phyloP scores from a whole-genome alignment of 768 basidiomycete genomes.

The Lepiota subincarnata region DNA sequence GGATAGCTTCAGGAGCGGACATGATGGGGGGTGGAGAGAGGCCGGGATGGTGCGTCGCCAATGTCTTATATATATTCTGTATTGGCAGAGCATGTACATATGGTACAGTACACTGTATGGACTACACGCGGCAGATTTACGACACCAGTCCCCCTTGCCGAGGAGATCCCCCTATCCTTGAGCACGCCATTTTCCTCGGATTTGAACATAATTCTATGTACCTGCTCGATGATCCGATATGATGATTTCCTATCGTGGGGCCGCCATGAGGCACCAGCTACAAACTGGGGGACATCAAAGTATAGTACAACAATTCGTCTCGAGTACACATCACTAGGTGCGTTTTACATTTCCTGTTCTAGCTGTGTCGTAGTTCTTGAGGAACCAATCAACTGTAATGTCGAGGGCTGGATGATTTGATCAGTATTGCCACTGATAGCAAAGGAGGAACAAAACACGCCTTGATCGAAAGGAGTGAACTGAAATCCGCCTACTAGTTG shows the following conservation, averaged over 20 bases:
- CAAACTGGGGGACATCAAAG: not conserved
- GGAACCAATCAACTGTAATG: slow-evolving; percentile 82
- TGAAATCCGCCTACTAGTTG: slow-evolving; percentile 74
- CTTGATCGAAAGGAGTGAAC: slow-evolving; percentile 89
- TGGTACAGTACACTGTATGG: not conserved
- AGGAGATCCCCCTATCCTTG: too few species aligned
- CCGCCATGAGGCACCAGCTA: not conserved
- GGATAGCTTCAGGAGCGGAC: slow-evolving; percentile 36
- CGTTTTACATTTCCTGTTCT: slow-evolving; percentile 39
- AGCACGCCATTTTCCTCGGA: too few species aligned
- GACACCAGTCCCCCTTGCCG: not conserved
- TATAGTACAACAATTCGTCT: not conserved
- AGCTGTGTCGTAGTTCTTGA: slow-evolving; percentile 73
- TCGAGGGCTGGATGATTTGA: slow-evolving; percentile 54
- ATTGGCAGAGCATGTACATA: not conserved
- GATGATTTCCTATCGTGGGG: slow-evolving; percentile 5
- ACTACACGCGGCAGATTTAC: slow-evolving; percentile 2
- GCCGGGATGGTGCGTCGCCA: not conserved
- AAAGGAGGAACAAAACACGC: slow-evolving; percentile 29
- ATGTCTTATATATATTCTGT: not conserved
- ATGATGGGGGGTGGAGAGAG: slow-evolving; percentile 21
- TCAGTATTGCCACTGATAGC: not conserved
- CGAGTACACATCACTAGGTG: not conserved
- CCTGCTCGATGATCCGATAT: too few species aligned
- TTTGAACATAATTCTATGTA: too few species aligned